Base-by-base conservation (phyloP, 345 rosid species). In the Aethionema arabicum region DNA sequence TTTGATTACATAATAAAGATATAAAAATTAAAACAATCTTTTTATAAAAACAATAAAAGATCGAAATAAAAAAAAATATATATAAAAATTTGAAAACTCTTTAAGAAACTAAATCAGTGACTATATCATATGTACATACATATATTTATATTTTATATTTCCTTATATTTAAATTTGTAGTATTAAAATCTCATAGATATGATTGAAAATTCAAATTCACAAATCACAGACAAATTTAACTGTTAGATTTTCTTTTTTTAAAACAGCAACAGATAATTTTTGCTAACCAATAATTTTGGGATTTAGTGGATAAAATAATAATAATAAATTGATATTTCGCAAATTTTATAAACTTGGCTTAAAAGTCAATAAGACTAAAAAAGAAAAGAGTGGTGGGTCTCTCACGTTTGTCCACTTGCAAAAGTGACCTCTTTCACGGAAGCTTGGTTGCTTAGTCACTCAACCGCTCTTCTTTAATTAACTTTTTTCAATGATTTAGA, bases 371-470 rank as follows among this genome's bases (percentile, higher is more conserved):
- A 32, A 67, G 31, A 27, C 31, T 49, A 3, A 13, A n/a, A 59
- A 33, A 29, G 52, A 51, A 67, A 50, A n/a, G 2, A 59, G 11
- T 42, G 60, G 66, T 49, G 57, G 63, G 40, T 41, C 72, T 6
- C 15, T 51, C 44, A 66, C 36, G 51, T 33, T 1, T 35, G 11
- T 58, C 72, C 59, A 59, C 60, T 67, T 51, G 45, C 72, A 67
- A 58, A 59, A 59, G 53, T 3, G 31, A 59, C 32, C 32, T 67
- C 70, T 47, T 66, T 67, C 72, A 33, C 46, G 53, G 59, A 67
- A 67, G 52, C 72, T 41, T 59, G 4, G 65, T 59, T 21, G 27
- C 52, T 67, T 67, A 33, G 31, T 50, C 66, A 68, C 66, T 68
- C 32, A 27, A 67, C 13, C 52, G 40, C 64, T 66, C 11, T 39